These are phyloP conservation scores for Coemansia sp. DNA, from an alignment of 192 early-diverging fungal species.

Conservation along the genomic window DNA sequence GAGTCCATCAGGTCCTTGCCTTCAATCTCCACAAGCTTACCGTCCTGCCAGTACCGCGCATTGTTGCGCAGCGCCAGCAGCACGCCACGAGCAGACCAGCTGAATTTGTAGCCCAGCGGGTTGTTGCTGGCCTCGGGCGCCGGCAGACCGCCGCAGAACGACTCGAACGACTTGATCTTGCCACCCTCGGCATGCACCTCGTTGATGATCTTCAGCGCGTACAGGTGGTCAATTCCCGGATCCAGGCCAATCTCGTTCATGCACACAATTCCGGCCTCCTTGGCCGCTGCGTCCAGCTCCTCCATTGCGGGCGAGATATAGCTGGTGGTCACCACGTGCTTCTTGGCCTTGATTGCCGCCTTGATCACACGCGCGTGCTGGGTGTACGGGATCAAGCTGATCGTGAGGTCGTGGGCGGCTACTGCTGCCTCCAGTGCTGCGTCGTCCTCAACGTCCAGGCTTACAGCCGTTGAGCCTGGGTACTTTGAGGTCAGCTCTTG, in stretches of 20 bases:
- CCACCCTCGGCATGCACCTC: constrained; percentile 79
- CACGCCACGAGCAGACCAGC: constrained; percentile 98
- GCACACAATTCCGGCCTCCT: constrained; percentile 82
- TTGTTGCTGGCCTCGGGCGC: constrained; percentile 97
- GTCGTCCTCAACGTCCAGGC: constrained; percentile 81
- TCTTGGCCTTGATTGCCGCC: constrained; percentile 85
- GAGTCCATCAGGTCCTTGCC: constrained; percentile 88
- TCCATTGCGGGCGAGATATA: constrained; percentile 96
- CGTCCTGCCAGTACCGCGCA: constrained; percentile 87
- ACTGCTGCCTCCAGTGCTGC: constrained; percentile 70
- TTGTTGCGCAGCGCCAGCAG: constrained; percentile 92
- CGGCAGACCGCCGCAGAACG: constrained; percentile 98
- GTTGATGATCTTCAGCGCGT: constrained; percentile 86
- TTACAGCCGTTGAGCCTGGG: constrained; percentile 60
- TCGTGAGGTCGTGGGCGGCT: constrained; percentile 84
- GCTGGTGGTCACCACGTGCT: constrained; percentile 93
- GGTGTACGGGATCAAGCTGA: constrained; percentile 90
- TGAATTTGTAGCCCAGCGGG: constrained; percentile 99
- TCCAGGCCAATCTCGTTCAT: constrained; percentile 99
- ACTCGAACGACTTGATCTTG: constrained; percentile 87
- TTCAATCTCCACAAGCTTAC: constrained; percentile 81
- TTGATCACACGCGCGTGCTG: constrained; percentile 88
- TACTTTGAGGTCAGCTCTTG: constrained; percentile 66
- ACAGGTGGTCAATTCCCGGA: constrained; percentile 97
- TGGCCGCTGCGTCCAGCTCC: constrained; percentile 81